Evolutionary conservation across 2,329 filamentous ascomycete species (phyloP).

Genomic region (Penicillium psychrosexuale): DNA sequence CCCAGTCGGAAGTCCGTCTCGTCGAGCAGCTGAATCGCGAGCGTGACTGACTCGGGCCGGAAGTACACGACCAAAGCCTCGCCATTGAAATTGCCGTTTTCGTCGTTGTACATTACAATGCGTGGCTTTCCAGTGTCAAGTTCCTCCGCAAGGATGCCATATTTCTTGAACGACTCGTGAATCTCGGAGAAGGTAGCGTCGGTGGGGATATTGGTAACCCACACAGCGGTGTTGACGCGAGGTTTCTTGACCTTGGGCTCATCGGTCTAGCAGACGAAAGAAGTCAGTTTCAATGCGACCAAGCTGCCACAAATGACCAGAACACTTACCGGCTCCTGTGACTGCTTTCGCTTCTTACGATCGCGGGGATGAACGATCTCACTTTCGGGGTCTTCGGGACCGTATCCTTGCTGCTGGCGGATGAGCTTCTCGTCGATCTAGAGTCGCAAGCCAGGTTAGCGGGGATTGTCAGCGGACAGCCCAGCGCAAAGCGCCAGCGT

Average conservation of each 20-base stretch:
- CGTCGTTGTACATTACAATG: conserved; percentile 88
- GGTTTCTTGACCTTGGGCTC: conserved; percentile 43
- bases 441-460: conserved; percentile 14
- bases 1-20: conserved; percentile 68
- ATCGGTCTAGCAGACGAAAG: conserved; percentile 20
- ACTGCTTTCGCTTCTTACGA: conserved; percentile 54
- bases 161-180: conserved; percentile 79
- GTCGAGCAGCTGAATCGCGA: conserved; percentile 53
- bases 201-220: conserved; percentile 79
- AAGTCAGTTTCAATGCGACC: background rate
- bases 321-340: conserved; percentile 49
- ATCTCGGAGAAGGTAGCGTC: conserved; percentile 80
- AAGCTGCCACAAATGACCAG: background rate
- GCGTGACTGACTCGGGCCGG: conserved; percentile 85
- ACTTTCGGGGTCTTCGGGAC: conserved; percentile 56
- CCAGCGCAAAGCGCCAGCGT: background rate
- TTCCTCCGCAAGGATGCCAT: conserved; percentile 88
- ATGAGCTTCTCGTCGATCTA: conserved; percentile 60
- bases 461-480: background rate
- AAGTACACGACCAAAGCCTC: conserved; percentile 93
- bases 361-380: conserved; percentile 45
- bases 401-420: conserved; percentile 62
- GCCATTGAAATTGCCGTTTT: conserved; percentile 82
- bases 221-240: conserved; percentile 80
- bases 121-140: conserved; percentile 83